phyloP scores from a whole-genome alignment of 768 basidiomycete species.

The Pleurotus pulmonarius region DNA sequence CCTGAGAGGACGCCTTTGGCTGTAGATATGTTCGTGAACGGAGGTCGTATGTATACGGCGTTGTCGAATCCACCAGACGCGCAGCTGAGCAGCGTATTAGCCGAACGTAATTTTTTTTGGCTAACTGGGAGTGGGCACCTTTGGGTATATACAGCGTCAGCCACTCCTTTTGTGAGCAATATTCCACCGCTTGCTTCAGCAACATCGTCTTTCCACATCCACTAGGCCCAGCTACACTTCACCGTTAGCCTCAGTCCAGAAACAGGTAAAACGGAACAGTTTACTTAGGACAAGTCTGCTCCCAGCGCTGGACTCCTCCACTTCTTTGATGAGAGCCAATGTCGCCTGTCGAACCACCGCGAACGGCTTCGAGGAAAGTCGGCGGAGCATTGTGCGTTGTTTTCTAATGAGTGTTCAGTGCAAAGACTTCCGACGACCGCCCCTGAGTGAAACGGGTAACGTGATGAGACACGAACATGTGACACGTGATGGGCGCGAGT shows the following conservation, averaged over 20 bases:
- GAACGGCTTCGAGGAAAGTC: slow-evolving; percentile 65
- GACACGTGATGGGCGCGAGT: too few species aligned
- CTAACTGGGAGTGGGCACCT: slow-evolving; percentile 32
- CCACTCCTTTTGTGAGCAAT: slow-evolving; percentile 64
- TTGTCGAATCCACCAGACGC: slow-evolving; percentile 69
- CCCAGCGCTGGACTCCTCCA: slow-evolving; percentile 30
- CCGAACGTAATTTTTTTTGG: too few species aligned
- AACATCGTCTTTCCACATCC: slow-evolving; percentile 84
- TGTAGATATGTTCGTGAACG: slow-evolving; percentile 78
- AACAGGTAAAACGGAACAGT: slow-evolving; percentile 21
- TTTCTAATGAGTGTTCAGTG: too few species aligned
- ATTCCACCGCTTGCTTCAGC: slow-evolving; percentile 72
- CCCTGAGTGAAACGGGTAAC: too few species aligned
- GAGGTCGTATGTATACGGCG: slow-evolving; percentile 68
- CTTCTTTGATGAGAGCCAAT: slow-evolving; percentile 41
- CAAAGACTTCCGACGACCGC: too few species aligned
- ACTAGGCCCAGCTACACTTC: slow-evolving; percentile 54
- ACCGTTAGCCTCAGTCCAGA: slow-evolving; percentile 5
- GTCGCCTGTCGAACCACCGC: slow-evolving; percentile 73
- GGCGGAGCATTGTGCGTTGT: slow-evolving; percentile 11
- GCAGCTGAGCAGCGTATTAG: slow-evolving; percentile 17
- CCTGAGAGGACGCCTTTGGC: slow-evolving; percentile 57
- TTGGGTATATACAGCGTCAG: slow-evolving; percentile 83
- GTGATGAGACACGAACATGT: too few species aligned
- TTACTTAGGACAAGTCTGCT: slow-evolving; percentile 54